Conservation (phyloP, 305 asterid species). For the Fraxinus nigra region DNA sequence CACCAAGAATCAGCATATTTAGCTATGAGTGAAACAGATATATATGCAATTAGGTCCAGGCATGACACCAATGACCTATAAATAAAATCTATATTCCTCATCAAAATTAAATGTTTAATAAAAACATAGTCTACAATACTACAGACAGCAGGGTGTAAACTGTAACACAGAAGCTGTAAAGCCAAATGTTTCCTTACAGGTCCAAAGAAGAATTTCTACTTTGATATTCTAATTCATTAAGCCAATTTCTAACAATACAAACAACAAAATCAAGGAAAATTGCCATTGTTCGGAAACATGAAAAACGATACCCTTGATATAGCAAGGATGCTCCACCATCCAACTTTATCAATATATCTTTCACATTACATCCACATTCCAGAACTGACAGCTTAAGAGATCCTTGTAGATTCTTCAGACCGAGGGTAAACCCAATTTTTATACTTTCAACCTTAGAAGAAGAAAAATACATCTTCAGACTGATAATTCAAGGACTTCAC, state of each 20-base stretch:
- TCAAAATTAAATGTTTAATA: neutral
- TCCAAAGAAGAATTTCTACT: neutral
- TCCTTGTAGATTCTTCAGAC: constrained; percentile 58
- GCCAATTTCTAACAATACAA: neutral
- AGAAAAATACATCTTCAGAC: constrained; percentile 21
- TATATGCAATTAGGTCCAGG: neutral
- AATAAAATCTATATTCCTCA: neutral
- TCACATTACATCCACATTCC: constrained; percentile 86
- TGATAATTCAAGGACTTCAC: neutral
- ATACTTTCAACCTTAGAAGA: constrained; percentile 73
- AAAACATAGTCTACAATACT: neutral
- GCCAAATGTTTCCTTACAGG: neutral
- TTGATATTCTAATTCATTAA: neutral
- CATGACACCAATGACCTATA: neutral
- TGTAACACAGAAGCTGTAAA: neutral
- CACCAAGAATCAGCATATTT: neutral
- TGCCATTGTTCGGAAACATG: neutral
- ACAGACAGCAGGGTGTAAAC: neutral
- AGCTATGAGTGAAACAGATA: neutral
- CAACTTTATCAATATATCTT: constrained; percentile 61
- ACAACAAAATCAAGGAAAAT: neutral
- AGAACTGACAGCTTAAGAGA: constrained; percentile 60
- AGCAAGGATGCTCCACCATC: constrained; percentile 98
- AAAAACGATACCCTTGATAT: constrained; percentile 78
- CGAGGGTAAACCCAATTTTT: constrained; percentile 63